Evolutionary conservation across 2,329 filamentous ascomycete genomes (phyloP).

Genomic region (Hymenoscyphus albidus): DNA sequence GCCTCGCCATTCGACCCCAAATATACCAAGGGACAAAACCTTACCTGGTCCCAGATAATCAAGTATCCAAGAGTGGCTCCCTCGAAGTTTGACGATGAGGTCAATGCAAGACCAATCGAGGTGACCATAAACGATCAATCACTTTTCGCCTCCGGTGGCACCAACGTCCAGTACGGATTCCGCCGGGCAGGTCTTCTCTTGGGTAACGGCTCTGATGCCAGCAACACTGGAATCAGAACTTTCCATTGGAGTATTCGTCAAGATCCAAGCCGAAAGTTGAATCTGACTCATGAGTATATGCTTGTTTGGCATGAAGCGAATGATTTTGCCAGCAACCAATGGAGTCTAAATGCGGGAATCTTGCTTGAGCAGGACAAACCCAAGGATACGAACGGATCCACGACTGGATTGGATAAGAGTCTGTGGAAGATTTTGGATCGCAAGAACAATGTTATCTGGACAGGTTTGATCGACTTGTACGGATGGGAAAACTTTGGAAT

Average conservation of each 20-base stretch:
- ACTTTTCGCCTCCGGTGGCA: constrained; percentile 50
- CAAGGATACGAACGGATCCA: constrained; percentile 43
- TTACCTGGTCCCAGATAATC: constrained; percentile 49
- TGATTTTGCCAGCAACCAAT: constrained; percentile 48
- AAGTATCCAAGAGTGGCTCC: constrained; percentile 41
- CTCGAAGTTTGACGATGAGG: constrained; percentile 16
- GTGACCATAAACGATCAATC: constrained; percentile 43
- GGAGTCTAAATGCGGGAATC: constrained; percentile 53
- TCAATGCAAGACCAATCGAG: constrained; percentile 16
- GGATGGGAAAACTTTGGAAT: constrained; percentile 60
- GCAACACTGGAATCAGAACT: constrained; percentile 52
- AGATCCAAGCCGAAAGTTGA: constrained; percentile 49
- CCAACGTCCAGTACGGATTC: constrained; percentile 53
- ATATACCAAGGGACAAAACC: constrained; percentile 50
- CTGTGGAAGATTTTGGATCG: constrained; percentile 20
- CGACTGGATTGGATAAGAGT: constrained; percentile 13
- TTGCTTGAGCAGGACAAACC: constrained; percentile 42
- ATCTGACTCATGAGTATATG: constrained; percentile 59
- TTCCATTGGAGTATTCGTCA: constrained; percentile 57
- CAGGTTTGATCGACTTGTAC: constrained; percentile 35
- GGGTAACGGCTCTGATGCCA: constrained; percentile 47
- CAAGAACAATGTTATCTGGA: constrained; percentile 44
- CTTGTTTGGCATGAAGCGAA: constrained; percentile 48
- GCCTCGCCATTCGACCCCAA: constrained; percentile 47
- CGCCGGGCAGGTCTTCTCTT: constrained; percentile 52